A percentile compares a stretch with the other conserved stretches of the same genome.
phyloP scores from a whole-genome alignment of 129 eudicot species.

The Saposhnikovia divaricata region DNA sequence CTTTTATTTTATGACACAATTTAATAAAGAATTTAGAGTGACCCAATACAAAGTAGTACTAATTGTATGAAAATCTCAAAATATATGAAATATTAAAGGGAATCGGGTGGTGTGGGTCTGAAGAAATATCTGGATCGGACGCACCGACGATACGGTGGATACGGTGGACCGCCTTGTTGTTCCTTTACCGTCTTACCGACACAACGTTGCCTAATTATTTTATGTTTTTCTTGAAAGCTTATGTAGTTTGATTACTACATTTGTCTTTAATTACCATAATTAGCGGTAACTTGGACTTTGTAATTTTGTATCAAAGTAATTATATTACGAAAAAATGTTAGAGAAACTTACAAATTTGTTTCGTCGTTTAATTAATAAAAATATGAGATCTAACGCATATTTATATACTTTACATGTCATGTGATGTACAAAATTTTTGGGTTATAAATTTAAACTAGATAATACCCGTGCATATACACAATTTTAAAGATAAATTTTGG shows the following conservation, averaged over 20 bases:
- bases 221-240: neutral
- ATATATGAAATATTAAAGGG: neutral
- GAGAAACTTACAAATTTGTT: no score
- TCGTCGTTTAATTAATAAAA: no score
- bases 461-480: no score
- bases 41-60: neutral
- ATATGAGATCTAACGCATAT: no score
- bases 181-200: slow-evolving; percentile 5
- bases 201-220: neutral
- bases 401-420: no score
- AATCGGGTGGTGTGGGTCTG: neutral
- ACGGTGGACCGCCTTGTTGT: neutral
- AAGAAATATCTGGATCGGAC: neutral
- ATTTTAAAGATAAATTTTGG: no score
- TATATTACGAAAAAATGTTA: no score
- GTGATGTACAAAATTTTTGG: no score
- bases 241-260: no score
- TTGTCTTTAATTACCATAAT: neutral
- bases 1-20: no score
- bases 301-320: no score
- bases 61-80: neutral
- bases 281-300: neutral
- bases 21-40: neutral
- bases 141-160: neutral
- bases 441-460: no score